Conservation (phyloP, 306 rosid species). For the Acmispon strigosus region DNA sequence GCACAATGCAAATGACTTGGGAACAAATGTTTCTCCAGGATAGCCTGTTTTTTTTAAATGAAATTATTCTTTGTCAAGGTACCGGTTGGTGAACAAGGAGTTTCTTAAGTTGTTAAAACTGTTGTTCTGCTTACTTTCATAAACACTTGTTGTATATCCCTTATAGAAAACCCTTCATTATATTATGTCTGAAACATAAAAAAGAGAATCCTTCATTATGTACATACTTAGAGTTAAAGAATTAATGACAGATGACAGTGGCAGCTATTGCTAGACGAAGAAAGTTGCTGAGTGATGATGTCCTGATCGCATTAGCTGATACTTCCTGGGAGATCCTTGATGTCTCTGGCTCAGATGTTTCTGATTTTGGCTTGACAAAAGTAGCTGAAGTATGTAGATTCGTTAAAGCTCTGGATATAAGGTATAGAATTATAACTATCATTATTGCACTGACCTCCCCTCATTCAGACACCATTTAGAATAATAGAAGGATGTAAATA, state of each 20-base stretch:
- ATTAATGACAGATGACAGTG: conserved; percentile 48
- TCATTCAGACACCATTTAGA: no score
- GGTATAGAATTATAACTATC: conserved; percentile 35
- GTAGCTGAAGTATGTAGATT: conserved; percentile 53
- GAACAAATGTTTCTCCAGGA: not conserved
- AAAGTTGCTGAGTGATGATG: conserved; percentile 63
- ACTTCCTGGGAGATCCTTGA: conserved; percentile 76
- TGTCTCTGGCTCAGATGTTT: conserved; percentile 79
- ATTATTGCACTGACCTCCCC: no score
- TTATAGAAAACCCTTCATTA: not conserved
- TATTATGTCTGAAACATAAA: not conserved
- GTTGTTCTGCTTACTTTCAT: not conserved
- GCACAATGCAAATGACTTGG: not conserved
- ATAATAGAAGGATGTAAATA: no score
- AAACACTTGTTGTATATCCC: not conserved
- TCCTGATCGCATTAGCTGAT: conserved; percentile 67
- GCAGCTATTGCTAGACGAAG: conserved; percentile 78
- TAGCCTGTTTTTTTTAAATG: not conserved
- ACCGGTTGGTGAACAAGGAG: not conserved
- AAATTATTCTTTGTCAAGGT: not conserved
- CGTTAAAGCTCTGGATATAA: conserved; percentile 73
- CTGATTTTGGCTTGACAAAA: conserved; percentile 66
- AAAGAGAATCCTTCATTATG: not conserved
- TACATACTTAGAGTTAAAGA: not conserved
- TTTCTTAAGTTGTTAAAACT: not conserved